Evolutionary conservation across 2,329 filamentous ascomycete species (phyloP).

Genomic region (Paraphaeosphaeria minitans): DNA sequence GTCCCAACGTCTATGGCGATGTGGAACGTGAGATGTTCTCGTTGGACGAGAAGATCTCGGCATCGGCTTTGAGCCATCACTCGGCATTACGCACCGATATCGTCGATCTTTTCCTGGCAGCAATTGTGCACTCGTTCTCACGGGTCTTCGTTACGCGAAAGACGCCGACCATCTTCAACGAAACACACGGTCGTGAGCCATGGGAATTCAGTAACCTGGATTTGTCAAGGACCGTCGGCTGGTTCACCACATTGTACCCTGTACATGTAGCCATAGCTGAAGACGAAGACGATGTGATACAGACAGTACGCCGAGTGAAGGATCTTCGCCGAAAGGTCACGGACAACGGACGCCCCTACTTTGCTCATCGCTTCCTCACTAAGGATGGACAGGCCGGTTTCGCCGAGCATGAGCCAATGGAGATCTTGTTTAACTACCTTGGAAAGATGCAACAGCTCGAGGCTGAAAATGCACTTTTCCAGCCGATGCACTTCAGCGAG

Average conservation of each 20-base stretch:
- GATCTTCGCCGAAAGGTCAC: conserved; percentile 55
- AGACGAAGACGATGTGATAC: conserved; percentile 56
- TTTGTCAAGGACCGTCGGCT: conserved; percentile 63
- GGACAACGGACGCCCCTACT: conserved; percentile 57
- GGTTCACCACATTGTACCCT: conserved; percentile 64
- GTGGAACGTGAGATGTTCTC: conserved; percentile 35
- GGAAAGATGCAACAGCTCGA: conserved; percentile 58
- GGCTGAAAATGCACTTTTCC: conserved; percentile 54
- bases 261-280: conserved; percentile 52
- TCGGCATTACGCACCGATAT: conserved; percentile 58
- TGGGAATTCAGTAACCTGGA: conserved; percentile 55
- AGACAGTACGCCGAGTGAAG: conserved; percentile 60
- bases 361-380: conserved; percentile 45
- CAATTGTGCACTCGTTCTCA: conserved; percentile 61
- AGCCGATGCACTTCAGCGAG: conserved; percentile 30
- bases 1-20: conserved; percentile 37
- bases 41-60: conserved; percentile 25
- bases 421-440: conserved; percentile 64
- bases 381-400: conserved; percentile 35
- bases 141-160: conserved; percentile 60
- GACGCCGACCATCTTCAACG: conserved; percentile 56
- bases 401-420: conserved; percentile 56
- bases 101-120: conserved; percentile 60
- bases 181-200: conserved; percentile 46
- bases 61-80: conserved; percentile 35